Evolutionary conservation across 768 basidiomycete genomes (phyloP).

Genomic region (Ramaria sp.): DNA sequence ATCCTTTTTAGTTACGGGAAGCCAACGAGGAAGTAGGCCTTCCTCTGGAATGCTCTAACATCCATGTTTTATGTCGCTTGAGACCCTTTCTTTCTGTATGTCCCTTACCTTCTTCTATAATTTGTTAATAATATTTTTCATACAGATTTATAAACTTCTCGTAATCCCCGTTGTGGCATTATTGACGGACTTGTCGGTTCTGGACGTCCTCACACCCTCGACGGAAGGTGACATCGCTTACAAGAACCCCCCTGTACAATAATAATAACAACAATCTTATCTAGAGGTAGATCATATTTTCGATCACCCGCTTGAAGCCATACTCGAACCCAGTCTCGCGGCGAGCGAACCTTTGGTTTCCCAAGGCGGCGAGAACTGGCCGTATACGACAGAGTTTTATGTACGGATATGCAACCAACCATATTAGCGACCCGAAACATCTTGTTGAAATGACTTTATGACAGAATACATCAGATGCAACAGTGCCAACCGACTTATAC

Average conservation of each 20-base stretch:
- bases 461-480: conserved; percentile 51
- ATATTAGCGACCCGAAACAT: neutral
- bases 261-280: neutral
- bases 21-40: conserved; percentile 79
- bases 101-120: neutral
- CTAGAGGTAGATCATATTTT: conserved; percentile 72
- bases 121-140: conserved; percentile 9
- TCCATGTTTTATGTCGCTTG: conserved; percentile 50
- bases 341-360: conserved; percentile 35
- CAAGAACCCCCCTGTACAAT: neutral
- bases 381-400: conserved; percentile 59
- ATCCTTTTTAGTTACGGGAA: conserved; percentile 72
- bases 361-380: conserved; percentile 64
- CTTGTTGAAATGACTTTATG: neutral
- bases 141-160: conserved; percentile 55
- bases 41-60: conserved; percentile 40
- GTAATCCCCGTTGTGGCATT: conserved; percentile 75
- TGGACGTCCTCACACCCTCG: conserved; percentile 42
- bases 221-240: conserved; percentile 22
- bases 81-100: conserved; percentile 35
- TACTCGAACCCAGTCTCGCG: conserved; percentile 49
- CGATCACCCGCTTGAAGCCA: conserved; percentile 62
- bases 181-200: conserved; percentile 40
- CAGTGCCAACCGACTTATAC: conserved; percentile 30
- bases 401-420: conserved; percentile 30